Conservation (phyloP, 495 filamentous ascomycete species). For the Penicillium argentinense region DNA sequence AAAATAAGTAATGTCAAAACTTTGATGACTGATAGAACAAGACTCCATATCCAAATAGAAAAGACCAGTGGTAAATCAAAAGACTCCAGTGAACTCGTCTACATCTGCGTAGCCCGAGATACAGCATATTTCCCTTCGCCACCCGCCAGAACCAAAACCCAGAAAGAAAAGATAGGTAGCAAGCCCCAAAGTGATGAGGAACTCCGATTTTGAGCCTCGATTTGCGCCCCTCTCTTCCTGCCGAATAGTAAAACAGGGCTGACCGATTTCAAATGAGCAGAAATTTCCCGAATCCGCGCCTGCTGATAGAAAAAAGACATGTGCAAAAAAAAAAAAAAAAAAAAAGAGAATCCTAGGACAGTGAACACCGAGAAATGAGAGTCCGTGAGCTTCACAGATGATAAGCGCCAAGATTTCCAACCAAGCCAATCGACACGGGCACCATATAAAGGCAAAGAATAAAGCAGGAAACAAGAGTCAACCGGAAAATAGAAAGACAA, state of each 20-base stretch:
- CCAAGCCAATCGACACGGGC: slow-evolving; percentile 7
- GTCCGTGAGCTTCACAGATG: slow-evolving; percentile 7
- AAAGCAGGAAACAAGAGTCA: neutral
- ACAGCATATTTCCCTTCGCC: neutral
- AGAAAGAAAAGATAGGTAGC: slow-evolving; percentile 10
- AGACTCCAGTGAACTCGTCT: slow-evolving; percentile 2
- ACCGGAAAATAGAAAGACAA: neutral
- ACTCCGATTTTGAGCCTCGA: slow-evolving; percentile 13
- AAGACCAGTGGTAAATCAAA: neutral
- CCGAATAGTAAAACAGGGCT: slow-evolving; percentile 7
- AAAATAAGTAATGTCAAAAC: no score
- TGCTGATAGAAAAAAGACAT: slow-evolving; percentile 8
- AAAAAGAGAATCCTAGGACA: slow-evolving; percentile 2
- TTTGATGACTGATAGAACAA: neutral
- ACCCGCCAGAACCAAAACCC: slow-evolving; percentile 7
- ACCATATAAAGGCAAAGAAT: slow-evolving; percentile 6
- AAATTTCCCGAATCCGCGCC: slow-evolving; percentile 6
- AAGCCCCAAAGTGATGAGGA: slow-evolving; percentile 18
- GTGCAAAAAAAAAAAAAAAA: slow-evolving; percentile 14
- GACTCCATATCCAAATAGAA: neutral
- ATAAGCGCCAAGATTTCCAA: slow-evolving; percentile 13
- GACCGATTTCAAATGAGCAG: slow-evolving; percentile 9
- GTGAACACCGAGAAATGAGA: slow-evolving; percentile 18
- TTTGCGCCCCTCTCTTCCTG: slow-evolving; percentile 8
- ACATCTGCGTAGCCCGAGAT: slow-evolving; percentile 1